Evolutionary conservation across 345 rosid species (phyloP), one percentile per base, ranked within the genome.

Genomic region (Citrus glauca): DNA sequence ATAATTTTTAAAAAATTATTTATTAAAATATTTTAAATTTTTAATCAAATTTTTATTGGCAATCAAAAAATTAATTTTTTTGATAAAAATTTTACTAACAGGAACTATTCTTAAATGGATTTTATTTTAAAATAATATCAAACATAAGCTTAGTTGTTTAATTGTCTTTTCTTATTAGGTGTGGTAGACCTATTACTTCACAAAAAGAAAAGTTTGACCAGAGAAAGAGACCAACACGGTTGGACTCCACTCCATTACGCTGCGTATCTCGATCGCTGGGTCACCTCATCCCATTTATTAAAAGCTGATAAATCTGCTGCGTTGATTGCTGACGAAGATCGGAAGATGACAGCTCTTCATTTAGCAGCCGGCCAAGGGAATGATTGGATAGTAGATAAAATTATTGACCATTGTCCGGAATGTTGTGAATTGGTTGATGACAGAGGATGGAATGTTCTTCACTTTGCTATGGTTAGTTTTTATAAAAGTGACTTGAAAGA

Each of bases 311-410:
- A 3, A 40, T 68, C 55, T 5, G 1, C 4, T 68, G 72, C 72
- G 8, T 4, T 9, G 3, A 40, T 40, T 48, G 3, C 2, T 28
- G 25, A 70, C 6, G 0, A 28, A 27, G 73, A 70, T 48, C 24
- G 38, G n/a, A 27, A 28, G 37, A 70, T 70, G 57, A 40, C 55
- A 10, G 24, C 73, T 25, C 35, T 70, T 25, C 73, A 70, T 27
- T 24, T 70, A 25, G 72, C 72, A 69, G 72, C 57, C n/a, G 33
- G 57, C 59, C 72, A 16, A 45, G 57, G 37, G 1, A 0, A 45
- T 16, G 0, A 0, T 7, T 0, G 4, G 2, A 0, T 4, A 0
- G 30, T 48, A 0, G 0, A 7, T 0, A 0, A 0, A 4, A 25
- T 70, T n/a, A 16, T 70, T 25, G 4, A n/a, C 1, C 0, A 1